Evolutionary conservation across 2,329 filamentous ascomycete species (phyloP).

Genomic region (Zymoseptoria brevis): DNA sequence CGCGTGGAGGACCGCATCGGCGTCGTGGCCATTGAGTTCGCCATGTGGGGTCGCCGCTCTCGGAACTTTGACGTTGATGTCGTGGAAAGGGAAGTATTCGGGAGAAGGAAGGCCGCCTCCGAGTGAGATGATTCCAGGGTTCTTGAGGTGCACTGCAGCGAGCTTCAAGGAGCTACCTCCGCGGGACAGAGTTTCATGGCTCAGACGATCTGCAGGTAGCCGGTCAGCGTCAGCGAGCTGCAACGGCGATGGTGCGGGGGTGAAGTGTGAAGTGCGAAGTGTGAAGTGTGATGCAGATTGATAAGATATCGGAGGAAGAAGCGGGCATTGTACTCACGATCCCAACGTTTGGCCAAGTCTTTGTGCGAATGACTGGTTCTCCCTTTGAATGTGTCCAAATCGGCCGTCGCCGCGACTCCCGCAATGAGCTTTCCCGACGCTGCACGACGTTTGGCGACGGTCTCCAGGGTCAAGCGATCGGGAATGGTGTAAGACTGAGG

Average conservation of each 20-base stretch:
- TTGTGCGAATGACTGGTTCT: conserved; percentile 52
- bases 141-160: conserved; percentile 71
- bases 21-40: conserved; percentile 55
- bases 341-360: conserved; percentile 73
- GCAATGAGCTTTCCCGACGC: conserved; percentile 66
- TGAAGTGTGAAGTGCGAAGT: neutral
- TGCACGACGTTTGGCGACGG: conserved; percentile 58
- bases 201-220: conserved; percentile 33
- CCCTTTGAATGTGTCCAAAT: conserved; percentile 77
- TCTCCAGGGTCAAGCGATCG: conserved; percentile 54
- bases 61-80: conserved; percentile 67
- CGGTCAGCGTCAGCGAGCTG: too few relatives aligned
- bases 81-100: conserved; percentile 86
- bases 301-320: neutral
- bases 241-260: neutral
- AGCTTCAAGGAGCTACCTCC: conserved; percentile 62
- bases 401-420: conserved; percentile 66
- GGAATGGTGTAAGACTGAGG: conserved; percentile 40
- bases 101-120: conserved; percentile 85
- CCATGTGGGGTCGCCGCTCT: conserved; percentile 53
- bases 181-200: conserved; percentile 47
- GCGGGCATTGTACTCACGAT: conserved; percentile 53
- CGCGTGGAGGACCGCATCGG: conserved; percentile 54
- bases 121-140: conserved; percentile 78
- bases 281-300: neutral